Base-by-base conservation (phyloP, 805 yeast species). In the Brettanomyces anomalus region DNA sequence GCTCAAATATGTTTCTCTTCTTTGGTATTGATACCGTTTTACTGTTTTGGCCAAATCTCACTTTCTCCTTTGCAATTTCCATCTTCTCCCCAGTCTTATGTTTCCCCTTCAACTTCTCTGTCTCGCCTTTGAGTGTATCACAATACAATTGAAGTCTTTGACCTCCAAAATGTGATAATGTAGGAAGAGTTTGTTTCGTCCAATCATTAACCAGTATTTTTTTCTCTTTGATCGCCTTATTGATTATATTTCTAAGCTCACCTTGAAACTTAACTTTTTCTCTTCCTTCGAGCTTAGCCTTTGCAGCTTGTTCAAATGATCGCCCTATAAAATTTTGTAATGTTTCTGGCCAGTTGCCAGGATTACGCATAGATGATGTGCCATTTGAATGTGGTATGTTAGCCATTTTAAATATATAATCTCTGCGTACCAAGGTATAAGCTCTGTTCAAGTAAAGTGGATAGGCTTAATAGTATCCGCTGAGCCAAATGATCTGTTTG, bases 201-300 rank as follows among this genome's bases (percentile, higher is more conserved):
- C 88, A 81, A 46, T 77, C 71, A 47, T 74, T 77, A 1, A 58
- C 48, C 61, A 71, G 66, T 3, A 80, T 50, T 34, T 66, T 67
- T 18, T 62, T 61, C 38, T 65, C 60, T 3, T 60, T 58, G 15
- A 71, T 66, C 0, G 85, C 84, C 41, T 58, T 48, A 41, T 73
- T 67, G 21, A 81, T 65, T 31, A 78, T 51, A 10, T 55, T 47
- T 50, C 71, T 77, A 40, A 81, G 57, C 52, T 80, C 79, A 7
- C 50, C 44, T 47, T 77, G 76, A 52, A 79, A 69, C 31, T 53
- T 49, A 6, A 57, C 54, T 49, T 67, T 70, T 20, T 52, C 40
- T 11, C 41, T 53, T 2, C 58, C 54, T 5, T 45, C 45, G 4
- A 68, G 64, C 38, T 61, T 59, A 13, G 71, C 58, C 6, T 60